Percentiles rank a stretch among this genome's conserved stretches.
These are phyloP conservation scores for Candida methanosorbosa DNA, from an alignment of 805 yeast genomes.

Conservation along the genomic window DNA sequence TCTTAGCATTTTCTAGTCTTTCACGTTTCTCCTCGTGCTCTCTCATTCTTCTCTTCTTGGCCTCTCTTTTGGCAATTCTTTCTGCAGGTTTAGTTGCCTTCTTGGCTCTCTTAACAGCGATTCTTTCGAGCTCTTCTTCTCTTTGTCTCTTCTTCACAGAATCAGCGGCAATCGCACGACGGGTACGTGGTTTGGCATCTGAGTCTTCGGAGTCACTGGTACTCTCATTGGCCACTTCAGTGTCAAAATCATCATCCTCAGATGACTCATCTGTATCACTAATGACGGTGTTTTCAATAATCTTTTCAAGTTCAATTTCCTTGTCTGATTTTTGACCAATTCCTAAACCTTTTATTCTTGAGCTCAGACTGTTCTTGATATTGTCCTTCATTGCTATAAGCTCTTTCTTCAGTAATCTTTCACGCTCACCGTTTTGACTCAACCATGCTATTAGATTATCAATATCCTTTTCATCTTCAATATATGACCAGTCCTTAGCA, in stretches of 20 bases:
- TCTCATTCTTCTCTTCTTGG: conserved; percentile 20
- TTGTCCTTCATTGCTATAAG: conserved; percentile 42
- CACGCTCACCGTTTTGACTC: conserved; percentile 69
- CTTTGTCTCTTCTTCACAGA: conserved; percentile 17
- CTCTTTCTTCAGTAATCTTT: conserved; percentile 57
- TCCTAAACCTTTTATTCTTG: conserved; percentile 49
- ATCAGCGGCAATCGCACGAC: conserved; percentile 24
- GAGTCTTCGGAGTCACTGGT: conserved; percentile 7
- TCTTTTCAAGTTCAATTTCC: conserved; percentile 30
- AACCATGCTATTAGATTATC: conserved; percentile 54
- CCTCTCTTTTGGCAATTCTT: conserved; percentile 28
- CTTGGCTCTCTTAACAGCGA: conserved; percentile 23
- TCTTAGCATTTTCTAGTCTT: conserved; percentile 14
- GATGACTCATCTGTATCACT: conserved; percentile 25
- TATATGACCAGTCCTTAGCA: conserved; percentile 59
- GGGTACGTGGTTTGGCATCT: conserved; percentile 22
- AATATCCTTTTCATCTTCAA: conserved; percentile 54
- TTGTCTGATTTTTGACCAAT: conserved; percentile 33
- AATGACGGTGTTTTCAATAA: conserved; percentile 28
- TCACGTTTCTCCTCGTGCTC: conserved; percentile 25
- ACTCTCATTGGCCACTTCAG: conserved; percentile 11
- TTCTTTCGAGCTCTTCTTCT: conserved; percentile 18
- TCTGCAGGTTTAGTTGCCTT: conserved; percentile 24
- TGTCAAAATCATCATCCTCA: conserved; percentile 12
- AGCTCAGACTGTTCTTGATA: conserved; percentile 43